Conservation (phyloP, 2,329 filamentous ascomycete genomes). For the Hysterium pulicare region DNA sequence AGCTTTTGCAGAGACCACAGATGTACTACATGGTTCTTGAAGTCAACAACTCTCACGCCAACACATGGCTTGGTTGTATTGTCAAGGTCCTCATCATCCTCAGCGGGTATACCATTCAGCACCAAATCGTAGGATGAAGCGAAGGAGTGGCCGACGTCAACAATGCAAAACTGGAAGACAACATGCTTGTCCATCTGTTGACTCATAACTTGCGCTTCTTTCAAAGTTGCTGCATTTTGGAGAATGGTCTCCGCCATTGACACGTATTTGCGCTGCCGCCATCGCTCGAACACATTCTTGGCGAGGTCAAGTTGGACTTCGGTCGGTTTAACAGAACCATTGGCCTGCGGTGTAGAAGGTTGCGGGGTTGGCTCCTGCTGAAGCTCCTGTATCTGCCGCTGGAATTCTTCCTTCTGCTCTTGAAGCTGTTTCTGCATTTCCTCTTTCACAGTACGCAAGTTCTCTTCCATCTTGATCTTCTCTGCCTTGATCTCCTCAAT, state of each 20-base stretch:
- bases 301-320: conserved; percentile 71
- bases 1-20: conserved; percentile 95
- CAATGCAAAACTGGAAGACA: conserved; percentile 89
- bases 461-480: conserved; percentile 81
- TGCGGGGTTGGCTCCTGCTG: conserved; percentile 48
- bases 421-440: conserved; percentile 86
- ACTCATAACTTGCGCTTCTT: conserved; percentile 97
- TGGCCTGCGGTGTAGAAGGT: conserved; percentile 47
- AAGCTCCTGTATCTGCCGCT: conserved; percentile 72
- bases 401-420: conserved; percentile 78
- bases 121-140: conserved; percentile 97
- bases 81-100: conserved; percentile 81
- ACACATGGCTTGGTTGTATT: conserved; percentile 84
- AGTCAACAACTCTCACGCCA: conserved; percentile 86
- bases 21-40: conserved; percentile 78
- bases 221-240: conserved; percentile 80
- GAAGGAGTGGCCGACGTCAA: conserved; percentile 82
- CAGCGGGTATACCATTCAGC: conserved; percentile 80
- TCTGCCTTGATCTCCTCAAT: conserved; percentile 80
- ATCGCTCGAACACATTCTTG: conserved; percentile 64
- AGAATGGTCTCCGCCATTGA: conserved; percentile 90
- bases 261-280: conserved; percentile 83
- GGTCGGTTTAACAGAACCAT: conserved; percentile 47
- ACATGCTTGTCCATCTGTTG: conserved; percentile 91
- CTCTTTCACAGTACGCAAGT: conserved; percentile 71